Conservation (phyloP, 371 early-diverging fungal genomes). For the Mucor indicus region DNA sequence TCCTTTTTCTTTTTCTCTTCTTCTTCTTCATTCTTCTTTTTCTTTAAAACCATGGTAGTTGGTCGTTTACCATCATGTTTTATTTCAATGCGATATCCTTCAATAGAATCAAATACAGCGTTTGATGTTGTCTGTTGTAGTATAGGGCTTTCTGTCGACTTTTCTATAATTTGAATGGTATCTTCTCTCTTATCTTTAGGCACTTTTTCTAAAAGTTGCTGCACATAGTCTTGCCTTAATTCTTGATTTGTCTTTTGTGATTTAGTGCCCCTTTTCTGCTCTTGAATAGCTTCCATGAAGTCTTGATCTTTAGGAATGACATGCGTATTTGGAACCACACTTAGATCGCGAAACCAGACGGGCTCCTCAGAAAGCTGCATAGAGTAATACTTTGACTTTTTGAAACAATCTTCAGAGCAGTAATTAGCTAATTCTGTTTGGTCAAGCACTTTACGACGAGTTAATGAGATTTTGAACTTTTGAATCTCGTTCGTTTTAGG, state of each 20-base stretch:
- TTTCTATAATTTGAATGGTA: constrained; percentile 36
- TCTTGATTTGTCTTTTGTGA: constrained; percentile 10
- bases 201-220: constrained; percentile 27
- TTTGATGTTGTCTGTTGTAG: not conserved
- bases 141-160: not conserved
- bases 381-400: constrained; percentile 57
- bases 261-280: constrained; percentile 15
- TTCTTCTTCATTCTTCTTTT: constrained; percentile 9
- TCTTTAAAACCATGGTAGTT: constrained; percentile 31
- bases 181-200: constrained; percentile 12
- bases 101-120: constrained; percentile 38
- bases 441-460: constrained; percentile 65
- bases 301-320: constrained; percentile 29
- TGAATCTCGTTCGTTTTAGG: constrained; percentile 21
- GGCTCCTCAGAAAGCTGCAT: constrained; percentile 67
- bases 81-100: constrained; percentile 40
- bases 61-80: constrained; percentile 20
- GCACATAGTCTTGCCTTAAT: constrained; percentile 36
- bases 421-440: constrained; percentile 55
- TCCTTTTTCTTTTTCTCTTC: not conserved
- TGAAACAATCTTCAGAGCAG: constrained; percentile 62
- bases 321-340: constrained; percentile 14
- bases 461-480: constrained; percentile 58
- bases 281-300: constrained; percentile 35
- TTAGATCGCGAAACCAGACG: constrained; percentile 48